These are phyloP conservation scores for Capronia coronata DNA, from an alignment of 2,329 filamentous ascomycete species.

Conservation along the genomic window DNA sequence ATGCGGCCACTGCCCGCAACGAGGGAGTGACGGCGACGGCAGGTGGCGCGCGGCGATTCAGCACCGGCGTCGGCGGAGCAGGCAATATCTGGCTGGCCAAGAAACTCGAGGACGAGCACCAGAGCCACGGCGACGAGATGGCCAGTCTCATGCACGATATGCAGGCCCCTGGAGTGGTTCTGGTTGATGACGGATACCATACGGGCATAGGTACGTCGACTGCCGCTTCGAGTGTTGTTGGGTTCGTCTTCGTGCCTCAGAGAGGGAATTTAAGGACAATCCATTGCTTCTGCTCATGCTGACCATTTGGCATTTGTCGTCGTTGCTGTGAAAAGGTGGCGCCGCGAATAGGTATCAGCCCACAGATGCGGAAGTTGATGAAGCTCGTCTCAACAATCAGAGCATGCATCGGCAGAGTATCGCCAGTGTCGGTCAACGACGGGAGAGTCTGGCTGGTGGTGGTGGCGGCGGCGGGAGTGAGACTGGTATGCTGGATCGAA, in stretches of 20 bases:
- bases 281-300: too few species aligned
- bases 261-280: too few species aligned
- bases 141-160: slow-evolving; percentile 79
- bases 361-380: slow-evolving; percentile 28
- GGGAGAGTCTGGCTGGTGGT: slow-evolving; percentile 3
- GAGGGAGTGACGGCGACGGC: not conserved
- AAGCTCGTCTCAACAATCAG: slow-evolving; percentile 31
- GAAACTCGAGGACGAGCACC: slow-evolving; percentile 46
- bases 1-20: not conserved
- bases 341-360: slow-evolving; percentile 27
- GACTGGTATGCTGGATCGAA: slow-evolving; percentile 4
- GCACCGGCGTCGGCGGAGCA: slow-evolving; percentile 17
- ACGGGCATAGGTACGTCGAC: slow-evolving; percentile 38
- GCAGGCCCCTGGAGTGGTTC: slow-evolving; percentile 42
- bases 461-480: slow-evolving; percentile 2
- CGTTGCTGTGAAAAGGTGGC: slow-evolving; percentile 19
- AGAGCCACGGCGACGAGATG: slow-evolving; percentile 48
- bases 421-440: slow-evolving; percentile 6
- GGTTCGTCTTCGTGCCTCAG: too few species aligned
- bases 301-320: not conserved
- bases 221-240: too few species aligned
- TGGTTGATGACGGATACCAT: slow-evolving; percentile 37
- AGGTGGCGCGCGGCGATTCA: slow-evolving; percentile 8
- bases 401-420: slow-evolving; percentile 12
- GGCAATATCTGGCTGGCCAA: slow-evolving; percentile 13